Evolutionary conservation across 1,139 yeast genomes (phyloP), one percentile per base, ranked within the genome.

Genomic region (Hyphopichia buzzinii): DNA sequence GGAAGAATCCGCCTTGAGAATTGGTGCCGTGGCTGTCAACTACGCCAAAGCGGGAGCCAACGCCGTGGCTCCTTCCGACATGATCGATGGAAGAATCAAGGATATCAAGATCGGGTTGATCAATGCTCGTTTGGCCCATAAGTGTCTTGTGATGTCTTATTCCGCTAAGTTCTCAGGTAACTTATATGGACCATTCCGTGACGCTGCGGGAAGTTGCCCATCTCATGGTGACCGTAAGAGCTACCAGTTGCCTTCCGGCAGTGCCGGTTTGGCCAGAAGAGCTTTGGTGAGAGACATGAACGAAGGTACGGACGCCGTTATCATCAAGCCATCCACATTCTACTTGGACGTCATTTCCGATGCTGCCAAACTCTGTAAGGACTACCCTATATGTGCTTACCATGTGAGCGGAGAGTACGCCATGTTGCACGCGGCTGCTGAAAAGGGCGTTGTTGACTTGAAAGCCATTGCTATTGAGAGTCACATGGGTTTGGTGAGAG

Each of bases 361-460:
- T 55, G 96, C 98, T 1, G 73, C 92, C 28, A 81, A 77, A 50
- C 73, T 90, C 38, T 87, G 96, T 57, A 63, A 71, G 37, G 94
- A 92, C 58, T 79, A 84, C 50, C 98, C 98, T 21, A 71, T 92
- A 35, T 89, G 96, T 56, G 94, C 95, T 17, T 92, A 92, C 62
- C 98, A 94, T 59, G 99, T 92, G 23, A 81, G 94, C 60, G 99
- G 99, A 33, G 99, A 92, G 63, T 92, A 79, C 57, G 97, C 98
- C 34, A 92, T 94, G 98, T 67, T 92, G 46, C 96, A 90, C 57
- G 98, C 98, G 8, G 98, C 97, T 35, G 97, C 97, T 22, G 97
- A 90, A 52, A 90, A 90, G 72, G 96, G 95, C 17, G 77, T 90
- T 39, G 87, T 84, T 41, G 97, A 92, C 58, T 73, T 94, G 61